Percentiles rank a stretch among this genome's conserved stretches.
Evolutionary conservation across 148 eudicot species (phyloP).

Genomic region (Chenopodium berlandieri): DNA sequence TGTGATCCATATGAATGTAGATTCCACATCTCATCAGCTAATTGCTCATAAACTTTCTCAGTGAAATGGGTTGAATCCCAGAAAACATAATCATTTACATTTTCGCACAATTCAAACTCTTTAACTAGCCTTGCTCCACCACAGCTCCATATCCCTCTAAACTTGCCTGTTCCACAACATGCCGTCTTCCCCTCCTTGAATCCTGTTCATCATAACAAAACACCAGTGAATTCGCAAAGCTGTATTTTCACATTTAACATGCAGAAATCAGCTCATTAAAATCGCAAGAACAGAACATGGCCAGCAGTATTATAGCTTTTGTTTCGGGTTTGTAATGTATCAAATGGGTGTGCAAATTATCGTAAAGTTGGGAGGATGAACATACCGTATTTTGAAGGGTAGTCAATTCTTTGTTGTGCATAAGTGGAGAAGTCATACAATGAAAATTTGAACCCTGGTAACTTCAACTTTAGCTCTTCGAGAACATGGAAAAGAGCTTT

Average conservation of each 20-base stretch:
- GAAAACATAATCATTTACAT: constrained; percentile 24
- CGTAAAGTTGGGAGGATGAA: background rate
- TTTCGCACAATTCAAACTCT: constrained; percentile 32
- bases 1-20: background rate
- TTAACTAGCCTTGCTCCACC: constrained; percentile 37
- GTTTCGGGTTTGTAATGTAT: no score
- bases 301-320: no score
- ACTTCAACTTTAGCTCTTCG: constrained; percentile 12
- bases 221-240: background rate
- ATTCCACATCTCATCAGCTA: constrained; percentile 33
- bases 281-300: no score
- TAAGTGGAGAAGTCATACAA: constrained; percentile 29
- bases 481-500: constrained; percentile 21
- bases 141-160: constrained; percentile 41
- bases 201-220: constrained; percentile 21
- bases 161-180: constrained; percentile 50
- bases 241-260: background rate
- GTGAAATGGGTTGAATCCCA: constrained; percentile 37
- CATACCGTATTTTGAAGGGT: constrained; percentile 39
- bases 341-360: no score
- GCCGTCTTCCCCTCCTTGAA: constrained; percentile 40
- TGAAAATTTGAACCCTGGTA: constrained; percentile 40
- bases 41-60: constrained; percentile 25
- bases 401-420: constrained; percentile 20
- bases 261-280: background rate